Evolutionary conservation across 805 yeast species (phyloP), one percentile per base, ranked within the genome.

Genomic region (Lipomyces japonicus): DNA sequence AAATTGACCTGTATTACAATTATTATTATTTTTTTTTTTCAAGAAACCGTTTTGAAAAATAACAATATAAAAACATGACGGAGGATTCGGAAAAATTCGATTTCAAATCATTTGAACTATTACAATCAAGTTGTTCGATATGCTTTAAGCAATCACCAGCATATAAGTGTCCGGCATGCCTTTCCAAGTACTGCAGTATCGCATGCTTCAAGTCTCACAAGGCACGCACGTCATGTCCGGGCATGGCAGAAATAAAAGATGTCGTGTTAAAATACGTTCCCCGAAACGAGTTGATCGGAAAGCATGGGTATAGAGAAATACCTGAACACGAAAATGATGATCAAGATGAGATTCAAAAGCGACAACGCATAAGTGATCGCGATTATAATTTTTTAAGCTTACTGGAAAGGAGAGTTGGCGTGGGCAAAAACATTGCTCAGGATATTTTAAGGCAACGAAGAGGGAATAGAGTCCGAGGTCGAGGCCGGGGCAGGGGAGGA

Each of bases 311-410:
- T 25, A 37, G 16, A 19, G 22, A n/a, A 14, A 18, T 34, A 14
- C 9, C 18, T 30, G 41, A 18, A 9, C 10, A 19, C 19, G 35
- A 26, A 6, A 25, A 19, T 9, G 48, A 40, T 21, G 45, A 28
- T 21, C 43, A 18, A 5, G 38, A 32, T 6, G 50, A 50, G n/a
- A 36, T 16, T 2, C 38, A 30, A 14, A 52, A 44, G 10, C 31
- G 51, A 24, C 55, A 43, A 39, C 21, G 34, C 31, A 22, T 54
- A n/a, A 44, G 50, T 12, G 50, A 54, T 26, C 47, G 58, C 2
- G 58, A 54, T 39, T 54, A 54, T 30, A 54, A 54, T 28, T 54
- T 54, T 39, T 42, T 54, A 21, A 54, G 50, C 39, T 42, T 48
- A 10, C 5, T 54, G n/a, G 58, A 52, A 34, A 30, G 58, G 16